phyloP scores from a whole-genome alignment of 345 rosid genomes.

The Syzygium grande region DNA sequence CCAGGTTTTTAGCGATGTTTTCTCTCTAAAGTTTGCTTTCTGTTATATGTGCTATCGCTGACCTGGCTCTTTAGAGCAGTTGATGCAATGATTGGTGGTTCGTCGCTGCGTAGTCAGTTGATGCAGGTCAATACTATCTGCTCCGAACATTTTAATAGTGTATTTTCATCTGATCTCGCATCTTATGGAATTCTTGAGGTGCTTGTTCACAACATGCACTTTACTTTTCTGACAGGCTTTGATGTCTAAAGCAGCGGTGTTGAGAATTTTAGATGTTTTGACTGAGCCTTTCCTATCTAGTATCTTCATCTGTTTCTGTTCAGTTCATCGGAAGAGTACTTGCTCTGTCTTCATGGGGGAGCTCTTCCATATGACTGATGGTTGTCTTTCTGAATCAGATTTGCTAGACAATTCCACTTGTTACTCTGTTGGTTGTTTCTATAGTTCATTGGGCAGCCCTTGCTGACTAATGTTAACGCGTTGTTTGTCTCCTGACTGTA shows the following conservation, averaged over 20 bases:
- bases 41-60: background rate
- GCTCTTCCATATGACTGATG: background rate
- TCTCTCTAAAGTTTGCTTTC: background rate
- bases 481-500: background rate
- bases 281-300: background rate
- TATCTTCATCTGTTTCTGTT: background rate
- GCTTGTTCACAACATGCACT: background rate
- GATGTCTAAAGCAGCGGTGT: background rate
- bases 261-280: background rate
- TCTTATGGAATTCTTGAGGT: background rate
- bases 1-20: background rate
- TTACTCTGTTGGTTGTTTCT: background rate
- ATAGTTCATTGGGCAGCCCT: background rate
- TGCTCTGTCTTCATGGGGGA: background rate
- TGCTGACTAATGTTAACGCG: background rate
- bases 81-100: background rate
- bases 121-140: background rate
- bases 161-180: background rate
- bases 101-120: background rate
- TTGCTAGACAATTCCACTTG: background rate
- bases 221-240: background rate
- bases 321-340: background rate
- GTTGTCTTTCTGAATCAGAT: background rate
- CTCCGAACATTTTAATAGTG: background rate
- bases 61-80: background rate